Evolutionary conservation across 2,329 filamentous ascomycete species (phyloP), one percentile per base, ranked within the genome.

Genomic region (Celoporthe dispersa): DNA sequence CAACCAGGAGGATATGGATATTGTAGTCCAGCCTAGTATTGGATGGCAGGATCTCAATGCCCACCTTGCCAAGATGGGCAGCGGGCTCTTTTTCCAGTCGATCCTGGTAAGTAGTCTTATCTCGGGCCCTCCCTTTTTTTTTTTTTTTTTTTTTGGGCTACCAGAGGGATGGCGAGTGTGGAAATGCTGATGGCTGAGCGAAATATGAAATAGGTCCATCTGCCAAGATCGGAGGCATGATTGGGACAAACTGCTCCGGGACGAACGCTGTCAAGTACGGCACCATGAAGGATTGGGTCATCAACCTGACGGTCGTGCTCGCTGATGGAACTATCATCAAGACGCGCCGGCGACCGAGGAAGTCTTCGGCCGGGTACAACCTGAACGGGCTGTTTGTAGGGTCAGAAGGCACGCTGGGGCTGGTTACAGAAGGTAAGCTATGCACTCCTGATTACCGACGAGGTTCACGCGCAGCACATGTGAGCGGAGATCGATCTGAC

Each of bases 1-100:
- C 69, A 92, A 97, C 78, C 90, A 92, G 74, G 91, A 93, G 4
- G 94, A 97, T 78, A 94, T 97, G 92, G 94, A 98, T 75, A 86
- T 97, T 64, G 92, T 97, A 5, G 94, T 98, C 3, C 94, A 98
- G 79, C 94, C 94, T 3, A 92, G 92, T 8, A 91, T 98, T 12
- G 91, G 92, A n/a, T 98, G 94, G 94, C 94, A 97, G 86, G 89
- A 92, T 66, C 82, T 98, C 70, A 98, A 98, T 76, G 89, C 91
- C 73, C 82, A 88, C 75, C 78, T 90, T 61, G 85, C 89, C 64
- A 89, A 92, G 76, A 88, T 91, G 79, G 85, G 88, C 53, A 90
- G 88, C 4, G 93, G 93, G 0, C 87, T 98, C 1, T 97, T 97
- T 97, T 97, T 78, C 94, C 94, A 0, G 90, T 97, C 16, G 94